phyloP scores from a whole-genome alignment of 2,329 filamentous ascomycete genomes.

The Claviceps arundinis region DNA sequence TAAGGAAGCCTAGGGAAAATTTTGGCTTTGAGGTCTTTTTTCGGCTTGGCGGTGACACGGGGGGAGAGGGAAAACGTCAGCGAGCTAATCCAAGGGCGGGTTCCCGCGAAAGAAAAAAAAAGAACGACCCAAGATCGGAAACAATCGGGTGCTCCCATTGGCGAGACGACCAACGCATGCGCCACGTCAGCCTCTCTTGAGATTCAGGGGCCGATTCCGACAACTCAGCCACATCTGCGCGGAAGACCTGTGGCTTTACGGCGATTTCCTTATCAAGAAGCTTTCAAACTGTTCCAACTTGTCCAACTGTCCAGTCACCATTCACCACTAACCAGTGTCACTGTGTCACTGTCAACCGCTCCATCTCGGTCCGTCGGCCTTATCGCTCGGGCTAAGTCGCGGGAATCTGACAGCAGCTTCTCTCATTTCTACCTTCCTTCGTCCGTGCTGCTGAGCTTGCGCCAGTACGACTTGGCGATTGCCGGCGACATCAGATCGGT shows the following conservation, averaged over 20 bases:
- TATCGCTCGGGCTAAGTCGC: no score
- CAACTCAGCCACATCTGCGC: neutral
- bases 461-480: no score
- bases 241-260: neutral
- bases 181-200: neutral
- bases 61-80: neutral
- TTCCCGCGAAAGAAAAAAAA: neutral
- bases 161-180: slow-evolving; percentile 1
- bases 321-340: no score
- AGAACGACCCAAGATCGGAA: slow-evolving; percentile 3
- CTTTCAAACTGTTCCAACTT: no score
- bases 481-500: no score
- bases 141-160: slow-evolving; percentile 6
- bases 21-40: slow-evolving; percentile 2
- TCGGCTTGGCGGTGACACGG: neutral
- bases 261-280: no score
- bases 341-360: no score
- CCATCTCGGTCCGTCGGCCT: no score
- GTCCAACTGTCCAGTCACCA: no score
- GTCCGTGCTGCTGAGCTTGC: no score
- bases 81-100: neutral
- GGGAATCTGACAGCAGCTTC: no score
- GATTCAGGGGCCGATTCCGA: neutral
- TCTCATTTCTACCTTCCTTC: no score
- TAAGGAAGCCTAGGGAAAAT: slow-evolving; percentile 1